Percentiles rank a stretch among this genome's conserved stretches.
These are phyloP conservation scores for Rhizomucor pusillus DNA, from an alignment of 371 early-diverging fungal species.

Conservation along the genomic window DNA sequence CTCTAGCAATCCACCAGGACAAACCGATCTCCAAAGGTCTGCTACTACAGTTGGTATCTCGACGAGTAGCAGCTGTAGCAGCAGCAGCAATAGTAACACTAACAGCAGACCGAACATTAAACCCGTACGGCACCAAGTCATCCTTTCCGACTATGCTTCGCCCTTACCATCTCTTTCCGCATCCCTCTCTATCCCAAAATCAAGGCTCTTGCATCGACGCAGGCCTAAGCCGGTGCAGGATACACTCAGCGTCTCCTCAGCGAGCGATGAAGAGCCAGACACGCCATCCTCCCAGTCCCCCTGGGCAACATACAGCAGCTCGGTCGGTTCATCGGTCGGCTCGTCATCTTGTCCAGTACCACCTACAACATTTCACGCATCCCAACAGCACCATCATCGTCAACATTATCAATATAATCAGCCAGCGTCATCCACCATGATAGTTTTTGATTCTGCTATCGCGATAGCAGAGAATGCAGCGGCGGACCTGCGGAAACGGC, in stretches of 20 bases:
- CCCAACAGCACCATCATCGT: no score
- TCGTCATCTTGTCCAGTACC: no score
- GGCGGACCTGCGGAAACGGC: constrained; percentile 5
- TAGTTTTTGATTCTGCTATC: constrained; percentile 14
- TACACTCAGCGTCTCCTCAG: constrained; percentile 5
- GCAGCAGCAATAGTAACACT: no score
- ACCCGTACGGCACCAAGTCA: background rate
- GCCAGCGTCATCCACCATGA: constrained; percentile 2
- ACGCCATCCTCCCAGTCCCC: constrained; percentile 5
- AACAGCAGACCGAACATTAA: no score
- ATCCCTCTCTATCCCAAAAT: background rate
- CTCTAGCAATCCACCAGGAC: no score
- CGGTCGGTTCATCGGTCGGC: constrained; percentile 9
- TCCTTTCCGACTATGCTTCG: background rate
- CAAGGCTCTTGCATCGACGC: background rate
- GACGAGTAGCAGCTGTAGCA: no score
- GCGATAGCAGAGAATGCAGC: constrained; percentile 8
- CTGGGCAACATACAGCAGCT: constrained; percentile 2
- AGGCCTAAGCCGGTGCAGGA: constrained; percentile 2
- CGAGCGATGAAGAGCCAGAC: constrained; percentile 15
- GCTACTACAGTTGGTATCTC: no score
- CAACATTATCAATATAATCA: no score
- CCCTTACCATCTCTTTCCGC: background rate
- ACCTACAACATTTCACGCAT: no score
- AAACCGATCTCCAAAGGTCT: no score